A percentile compares a stretch with the other conserved stretches of the same genome.
phyloP scores from a whole-genome alignment of 2,329 filamentous ascomycete species.

The Aspergillus costaricaensis region DNA sequence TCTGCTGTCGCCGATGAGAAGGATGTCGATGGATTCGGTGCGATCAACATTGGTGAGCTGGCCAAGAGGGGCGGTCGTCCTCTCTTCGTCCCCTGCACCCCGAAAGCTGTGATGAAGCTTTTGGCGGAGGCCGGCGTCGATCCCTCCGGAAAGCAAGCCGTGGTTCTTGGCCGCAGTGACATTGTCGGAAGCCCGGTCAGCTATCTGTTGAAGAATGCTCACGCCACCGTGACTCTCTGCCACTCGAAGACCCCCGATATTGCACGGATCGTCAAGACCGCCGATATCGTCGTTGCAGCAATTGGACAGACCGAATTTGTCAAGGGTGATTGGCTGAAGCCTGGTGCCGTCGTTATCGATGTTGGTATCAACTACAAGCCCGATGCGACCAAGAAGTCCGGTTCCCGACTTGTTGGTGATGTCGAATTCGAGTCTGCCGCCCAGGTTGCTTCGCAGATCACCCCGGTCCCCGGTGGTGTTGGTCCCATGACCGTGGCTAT shows the following conservation, averaged over 20 bases:
- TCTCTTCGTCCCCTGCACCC: slow-evolving; percentile 90
- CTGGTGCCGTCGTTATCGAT: slow-evolving; percentile 92
- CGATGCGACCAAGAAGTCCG: slow-evolving; percentile 87
- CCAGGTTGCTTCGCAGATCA: slow-evolving; percentile 88
- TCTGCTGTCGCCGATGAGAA: slow-evolving; percentile 90
- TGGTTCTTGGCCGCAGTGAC: slow-evolving; percentile 91
- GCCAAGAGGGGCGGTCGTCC: slow-evolving; percentile 92
- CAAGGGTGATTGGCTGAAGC: slow-evolving; percentile 94
- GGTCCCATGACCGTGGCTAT: slow-evolving; percentile 99
- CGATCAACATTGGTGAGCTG: slow-evolving; percentile 91
- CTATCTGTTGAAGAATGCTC: slow-evolving; percentile 90
- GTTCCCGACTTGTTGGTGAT: slow-evolving; percentile 88
- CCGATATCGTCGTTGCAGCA: slow-evolving; percentile 88
- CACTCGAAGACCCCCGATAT: slow-evolving; percentile 83
- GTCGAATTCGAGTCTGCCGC: slow-evolving; percentile 86
- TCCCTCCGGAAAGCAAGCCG: slow-evolving; percentile 84
- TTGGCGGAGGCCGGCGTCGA: slow-evolving; percentile 81
- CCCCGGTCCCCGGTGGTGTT: slow-evolving; percentile 93
- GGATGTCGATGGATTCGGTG: slow-evolving; percentile 96
- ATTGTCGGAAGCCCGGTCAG: slow-evolving; percentile 97
- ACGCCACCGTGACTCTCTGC: slow-evolving; percentile 95
- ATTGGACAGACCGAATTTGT: slow-evolving; percentile 87
- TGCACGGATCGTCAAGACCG: slow-evolving; percentile 72
- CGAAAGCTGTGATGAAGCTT: slow-evolving; percentile 94
- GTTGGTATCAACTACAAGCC: slow-evolving; percentile 96